Conservation (phyloP, 2,329 filamentous ascomycete genomes). For the Nothophaeocryptopus gaeumannii region DNA sequence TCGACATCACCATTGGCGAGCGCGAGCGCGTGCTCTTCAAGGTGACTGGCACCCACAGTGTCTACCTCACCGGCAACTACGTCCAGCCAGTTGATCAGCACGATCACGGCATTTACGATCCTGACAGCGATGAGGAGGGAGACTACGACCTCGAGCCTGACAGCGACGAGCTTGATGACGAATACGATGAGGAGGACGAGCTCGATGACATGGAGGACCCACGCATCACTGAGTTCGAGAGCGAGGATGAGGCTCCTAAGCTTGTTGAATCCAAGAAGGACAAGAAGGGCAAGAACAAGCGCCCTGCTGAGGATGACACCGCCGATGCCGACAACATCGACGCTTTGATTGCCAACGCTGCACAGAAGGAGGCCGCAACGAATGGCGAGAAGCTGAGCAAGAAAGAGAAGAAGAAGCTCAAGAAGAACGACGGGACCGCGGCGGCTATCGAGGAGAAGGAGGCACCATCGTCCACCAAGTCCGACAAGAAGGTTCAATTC, state of each 20-base stretch:
- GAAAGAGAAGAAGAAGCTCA: constrained; percentile 96
- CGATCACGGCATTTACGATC: constrained; percentile 57
- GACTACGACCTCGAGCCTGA: constrained; percentile 79
- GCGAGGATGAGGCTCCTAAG: constrained; percentile 53
- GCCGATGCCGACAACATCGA: constrained; percentile 67
- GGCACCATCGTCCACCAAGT: constrained; percentile 51
- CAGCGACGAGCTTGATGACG: constrained; percentile 67
- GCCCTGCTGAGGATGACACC: constrained; percentile 66
- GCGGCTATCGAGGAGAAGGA: constrained; percentile 58
- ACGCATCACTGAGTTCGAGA: constrained; percentile 26
- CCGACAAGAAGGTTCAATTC: constrained; percentile 96
- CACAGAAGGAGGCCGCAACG: constrained; percentile 45
- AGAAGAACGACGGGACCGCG: constrained; percentile 96
- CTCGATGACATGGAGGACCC: constrained; percentile 28
- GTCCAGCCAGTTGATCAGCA: constrained; percentile 66
- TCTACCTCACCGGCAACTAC: constrained; percentile 96
- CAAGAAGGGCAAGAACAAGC: constrained; percentile 95
- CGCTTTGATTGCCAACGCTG: constrained; percentile 75
- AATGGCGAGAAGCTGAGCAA: constrained; percentile 81
- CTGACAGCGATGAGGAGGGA: constrained; percentile 59
- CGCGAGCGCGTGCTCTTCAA: constrained; percentile 90
- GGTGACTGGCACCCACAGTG: constrained; percentile 81
- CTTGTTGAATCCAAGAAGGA: constrained; percentile 57
- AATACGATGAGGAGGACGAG: constrained; percentile 38
- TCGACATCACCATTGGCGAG: constrained; percentile 88